Evolutionary conservation across 2,329 filamentous ascomycete species (phyloP).

Genomic region (Cercospora sp.): DNA sequence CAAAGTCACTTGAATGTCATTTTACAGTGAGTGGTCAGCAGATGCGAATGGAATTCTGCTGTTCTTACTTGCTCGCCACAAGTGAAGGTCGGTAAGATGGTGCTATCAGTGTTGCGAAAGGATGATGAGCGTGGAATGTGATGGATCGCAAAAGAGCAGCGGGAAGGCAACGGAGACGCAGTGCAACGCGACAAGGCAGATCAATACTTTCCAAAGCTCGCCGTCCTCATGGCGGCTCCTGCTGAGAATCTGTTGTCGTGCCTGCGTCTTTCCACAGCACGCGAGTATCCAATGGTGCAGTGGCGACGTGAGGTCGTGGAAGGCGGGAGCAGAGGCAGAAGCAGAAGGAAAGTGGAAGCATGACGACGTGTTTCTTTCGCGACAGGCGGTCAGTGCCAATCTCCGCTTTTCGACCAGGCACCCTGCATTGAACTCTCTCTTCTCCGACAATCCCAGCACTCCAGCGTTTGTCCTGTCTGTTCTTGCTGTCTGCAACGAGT

Average conservation of each 20-base stretch:
- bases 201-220: background rate
- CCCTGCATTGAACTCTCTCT: background rate
- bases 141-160: background rate
- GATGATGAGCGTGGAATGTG: background rate
- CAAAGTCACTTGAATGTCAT: background rate
- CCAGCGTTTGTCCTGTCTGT: background rate
- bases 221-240: background rate
- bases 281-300: background rate
- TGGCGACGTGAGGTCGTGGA: background rate
- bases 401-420: background rate
- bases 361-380: background rate
- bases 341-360: background rate
- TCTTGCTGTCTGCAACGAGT: background rate
- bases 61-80: background rate
- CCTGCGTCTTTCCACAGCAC: background rate
- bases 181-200: background rate
- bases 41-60: background rate
- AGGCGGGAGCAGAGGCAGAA: background rate
- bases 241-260: background rate
- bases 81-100: background rate
- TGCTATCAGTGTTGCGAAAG: background rate
- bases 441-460: background rate
- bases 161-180: background rate
- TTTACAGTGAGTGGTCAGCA: background rate
- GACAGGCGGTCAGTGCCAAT: background rate